phyloP scores from a whole-genome alignment of 2,329 filamentous ascomycete species.

The Akanthomyces dipterigenus region DNA sequence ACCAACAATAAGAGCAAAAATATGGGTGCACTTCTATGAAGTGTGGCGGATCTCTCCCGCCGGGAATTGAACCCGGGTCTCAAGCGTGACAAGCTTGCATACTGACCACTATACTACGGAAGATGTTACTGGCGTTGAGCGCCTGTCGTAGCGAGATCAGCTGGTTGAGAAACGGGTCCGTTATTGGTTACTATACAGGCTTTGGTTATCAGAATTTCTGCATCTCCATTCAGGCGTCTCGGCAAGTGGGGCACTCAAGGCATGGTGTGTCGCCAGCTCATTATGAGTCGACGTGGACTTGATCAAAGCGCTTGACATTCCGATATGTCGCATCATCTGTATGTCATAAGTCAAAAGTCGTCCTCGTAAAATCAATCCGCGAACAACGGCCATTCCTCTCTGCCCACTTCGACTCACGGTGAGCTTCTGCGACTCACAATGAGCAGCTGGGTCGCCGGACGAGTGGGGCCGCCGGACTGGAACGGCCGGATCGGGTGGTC shows the following conservation, averaged over 20 bases:
- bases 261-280: not conserved
- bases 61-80: slow-evolving; percentile 19
- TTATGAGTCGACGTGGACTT: not conserved
- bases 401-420: slow-evolving; percentile 3
- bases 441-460: not conserved
- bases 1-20: not conserved
- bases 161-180: not conserved
- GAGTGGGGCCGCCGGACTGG: not conserved
- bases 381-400: not conserved
- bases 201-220: not conserved
- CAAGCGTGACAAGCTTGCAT: slow-evolving; percentile 19
- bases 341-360: too few species aligned
- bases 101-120: slow-evolving; percentile 20
- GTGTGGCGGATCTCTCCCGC: slow-evolving; percentile 17
- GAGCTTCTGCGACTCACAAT: not conserved
- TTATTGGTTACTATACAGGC: slow-evolving; percentile 1
- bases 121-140: slow-evolving; percentile 13
- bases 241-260: not conserved
- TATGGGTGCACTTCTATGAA: slow-evolving; percentile 1
- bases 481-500: not conserved
- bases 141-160: slow-evolving; percentile 16
- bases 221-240: not conserved
- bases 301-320: not conserved
- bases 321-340: too few species aligned
- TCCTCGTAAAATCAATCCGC: too few species aligned